phyloP scores from a whole-genome alignment of 148 eudicot species.

The Pharnaceum exiguum region DNA sequence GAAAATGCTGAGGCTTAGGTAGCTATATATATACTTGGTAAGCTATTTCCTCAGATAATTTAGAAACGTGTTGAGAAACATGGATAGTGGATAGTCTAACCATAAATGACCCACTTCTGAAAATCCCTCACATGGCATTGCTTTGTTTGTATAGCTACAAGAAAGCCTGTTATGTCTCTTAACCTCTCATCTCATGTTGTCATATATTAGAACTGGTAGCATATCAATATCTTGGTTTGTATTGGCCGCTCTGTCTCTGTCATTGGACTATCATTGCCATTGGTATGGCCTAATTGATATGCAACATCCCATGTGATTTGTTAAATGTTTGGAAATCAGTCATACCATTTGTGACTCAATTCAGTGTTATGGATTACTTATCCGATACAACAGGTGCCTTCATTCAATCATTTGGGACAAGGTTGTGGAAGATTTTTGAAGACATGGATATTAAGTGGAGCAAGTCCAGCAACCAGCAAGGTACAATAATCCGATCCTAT shows the following conservation, averaged over 20 bases:
- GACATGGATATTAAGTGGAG: too few relatives aligned
- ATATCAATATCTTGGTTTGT: not conserved
- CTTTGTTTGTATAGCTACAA: not conserved
- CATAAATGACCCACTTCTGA: not conserved
- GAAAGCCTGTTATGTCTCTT: not conserved
- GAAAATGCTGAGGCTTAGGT: not conserved
- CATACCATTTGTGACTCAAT: too few relatives aligned
- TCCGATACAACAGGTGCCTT: too few relatives aligned
- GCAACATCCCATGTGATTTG: not conserved
- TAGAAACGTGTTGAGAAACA: not conserved
- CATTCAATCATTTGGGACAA: too few relatives aligned
- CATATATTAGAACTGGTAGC: not conserved
- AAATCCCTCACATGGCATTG: constrained; percentile 2
- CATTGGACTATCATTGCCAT: constrained; percentile 1
- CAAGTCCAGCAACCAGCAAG: too few relatives aligned
- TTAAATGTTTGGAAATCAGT: too few relatives aligned
- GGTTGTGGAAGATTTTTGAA: too few relatives aligned
- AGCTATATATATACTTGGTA: not conserved
- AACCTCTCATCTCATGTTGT: not conserved
- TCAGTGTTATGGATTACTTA: too few relatives aligned
- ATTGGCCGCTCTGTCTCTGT: not conserved
- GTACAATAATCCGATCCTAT: too few relatives aligned
- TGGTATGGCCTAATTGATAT: not conserved
- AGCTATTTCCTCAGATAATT: not conserved
- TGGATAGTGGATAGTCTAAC: not conserved